These are phyloP conservation scores for Chaetoceros muelleri DNA, from an alignment of 108 stramenopile genomes.

Conservation along the genomic window DNA sequence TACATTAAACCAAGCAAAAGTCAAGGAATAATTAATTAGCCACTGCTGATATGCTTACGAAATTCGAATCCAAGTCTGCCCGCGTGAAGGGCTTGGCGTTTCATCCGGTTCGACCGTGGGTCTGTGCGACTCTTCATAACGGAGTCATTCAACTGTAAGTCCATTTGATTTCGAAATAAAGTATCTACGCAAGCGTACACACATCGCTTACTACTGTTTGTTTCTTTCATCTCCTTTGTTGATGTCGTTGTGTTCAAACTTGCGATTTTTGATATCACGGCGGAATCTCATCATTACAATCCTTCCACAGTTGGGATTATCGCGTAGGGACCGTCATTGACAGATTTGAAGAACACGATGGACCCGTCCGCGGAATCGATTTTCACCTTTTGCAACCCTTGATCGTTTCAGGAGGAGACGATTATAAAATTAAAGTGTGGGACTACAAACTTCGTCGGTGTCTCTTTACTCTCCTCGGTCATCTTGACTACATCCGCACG, in stretches of 20 bases:
- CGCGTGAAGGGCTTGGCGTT: slow-evolving; percentile 98
- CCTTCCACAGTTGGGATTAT: slow-evolving; percentile 93
- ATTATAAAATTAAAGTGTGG: slow-evolving; percentile 99
- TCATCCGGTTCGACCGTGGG: slow-evolving; percentile 98
- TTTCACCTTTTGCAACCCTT: slow-evolving; percentile 93
- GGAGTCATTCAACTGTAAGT: slow-evolving; percentile 94
- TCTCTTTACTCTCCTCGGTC: slow-evolving; percentile 96
- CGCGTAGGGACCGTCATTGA: slow-evolving; percentile 98
- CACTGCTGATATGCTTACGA: slow-evolving; percentile 69
- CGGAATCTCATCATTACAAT: no score
- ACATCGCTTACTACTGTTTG: not conserved
- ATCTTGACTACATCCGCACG: slow-evolving; percentile 99
- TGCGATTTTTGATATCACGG: no score
- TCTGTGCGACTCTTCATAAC: slow-evolving; percentile 97
- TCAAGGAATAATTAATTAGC: no score
- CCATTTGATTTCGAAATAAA: not conserved
- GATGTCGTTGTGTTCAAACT: not conserved
- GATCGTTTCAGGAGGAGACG: slow-evolving; percentile 97
- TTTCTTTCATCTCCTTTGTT: not conserved
- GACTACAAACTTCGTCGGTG: slow-evolving; percentile 97
- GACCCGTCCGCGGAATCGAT: slow-evolving; percentile 98
- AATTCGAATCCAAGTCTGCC: slow-evolving; percentile 97
- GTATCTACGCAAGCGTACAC: not conserved
- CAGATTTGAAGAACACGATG: slow-evolving; percentile 99
- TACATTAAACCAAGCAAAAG: no score